These are phyloP conservation scores for Diplosphaera chodatii DNA, from an alignment of 139 green algal genomes.

Conservation along the genomic window DNA sequence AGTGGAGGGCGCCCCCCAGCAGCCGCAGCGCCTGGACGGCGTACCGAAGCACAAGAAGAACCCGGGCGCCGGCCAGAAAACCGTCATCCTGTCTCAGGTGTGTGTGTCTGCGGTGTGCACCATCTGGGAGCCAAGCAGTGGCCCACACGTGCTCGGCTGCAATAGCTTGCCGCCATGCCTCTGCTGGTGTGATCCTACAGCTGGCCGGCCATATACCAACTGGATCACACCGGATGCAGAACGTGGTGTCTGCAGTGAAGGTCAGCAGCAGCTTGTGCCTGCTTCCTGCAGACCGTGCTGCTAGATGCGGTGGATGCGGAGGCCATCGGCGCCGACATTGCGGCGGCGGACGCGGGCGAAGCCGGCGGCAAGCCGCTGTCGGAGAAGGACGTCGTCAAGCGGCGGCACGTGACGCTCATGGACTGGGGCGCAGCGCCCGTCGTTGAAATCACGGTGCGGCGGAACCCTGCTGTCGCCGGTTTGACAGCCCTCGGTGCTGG, in stretches of 20 bases:
- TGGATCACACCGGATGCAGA: no score
- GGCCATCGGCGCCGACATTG: background rate
- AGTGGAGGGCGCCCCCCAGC: conserved; percentile 51
- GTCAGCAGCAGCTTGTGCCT: background rate
- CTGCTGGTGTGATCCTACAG: no score
- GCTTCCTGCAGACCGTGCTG: conserved; percentile 37
- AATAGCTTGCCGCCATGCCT: no score
- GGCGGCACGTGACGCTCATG: conserved; percentile 92
- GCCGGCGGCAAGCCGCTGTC: background rate
- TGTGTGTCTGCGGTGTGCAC: no score
- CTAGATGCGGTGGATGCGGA: conserved; percentile 58
- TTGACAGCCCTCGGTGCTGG: no score
- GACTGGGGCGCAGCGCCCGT: conserved; percentile 87
- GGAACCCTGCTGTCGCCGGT: no score
- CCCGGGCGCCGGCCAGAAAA: conserved; percentile 69
- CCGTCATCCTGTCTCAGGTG: conserved; percentile 26
- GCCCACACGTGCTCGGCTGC: no score
- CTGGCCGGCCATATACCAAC: no score
- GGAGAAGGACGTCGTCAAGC: background rate
- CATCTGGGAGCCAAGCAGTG: no score
- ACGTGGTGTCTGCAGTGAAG: no score
- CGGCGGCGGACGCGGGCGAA: background rate
- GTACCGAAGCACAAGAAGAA: conserved; percentile 92
- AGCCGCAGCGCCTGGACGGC: conserved; percentile 39
- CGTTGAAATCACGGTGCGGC: background rate